These are phyloP conservation scores for Xerophyta viscosa DNA, from an alignment of 106 monocot species.

Conservation along the genomic window DNA sequence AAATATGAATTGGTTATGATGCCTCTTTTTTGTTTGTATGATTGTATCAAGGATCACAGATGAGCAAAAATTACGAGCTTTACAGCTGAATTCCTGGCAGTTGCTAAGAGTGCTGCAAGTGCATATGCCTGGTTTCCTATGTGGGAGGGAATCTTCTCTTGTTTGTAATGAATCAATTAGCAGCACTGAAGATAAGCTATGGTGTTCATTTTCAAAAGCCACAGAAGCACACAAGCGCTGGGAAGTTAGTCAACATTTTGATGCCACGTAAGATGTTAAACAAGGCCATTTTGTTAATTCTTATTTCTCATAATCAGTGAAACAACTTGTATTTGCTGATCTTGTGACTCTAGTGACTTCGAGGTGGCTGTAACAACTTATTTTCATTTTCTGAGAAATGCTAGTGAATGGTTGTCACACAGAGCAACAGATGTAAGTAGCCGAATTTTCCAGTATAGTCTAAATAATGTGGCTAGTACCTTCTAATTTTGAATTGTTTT, in stretches of 20 bases:
- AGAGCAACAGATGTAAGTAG: slow-evolving; percentile 73
- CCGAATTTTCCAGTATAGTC: slow-evolving; percentile 1
- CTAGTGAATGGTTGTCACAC: slow-evolving; percentile 79
- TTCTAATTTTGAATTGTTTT: no score
- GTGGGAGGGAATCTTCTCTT: slow-evolving; percentile 16
- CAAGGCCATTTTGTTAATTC: no score
- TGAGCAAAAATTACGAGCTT: slow-evolving; percentile 61
- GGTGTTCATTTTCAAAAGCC: slow-evolving; percentile 49
- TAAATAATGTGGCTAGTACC: no score
- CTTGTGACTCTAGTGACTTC: slow-evolving; percentile 18
- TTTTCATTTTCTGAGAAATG: slow-evolving; percentile 53
- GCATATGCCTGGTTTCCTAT: slow-evolving; percentile 54
- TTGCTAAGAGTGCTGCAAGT: slow-evolving; percentile 65
- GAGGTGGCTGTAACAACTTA: slow-evolving; percentile 32
- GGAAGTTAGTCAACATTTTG: slow-evolving; percentile 18
- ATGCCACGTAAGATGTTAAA: slow-evolving; percentile 30
- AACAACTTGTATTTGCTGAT: slow-evolving; percentile 31
- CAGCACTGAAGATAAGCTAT: slow-evolving; percentile 21
- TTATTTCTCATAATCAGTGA: not conserved
- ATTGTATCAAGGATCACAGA: slow-evolving; percentile 41
- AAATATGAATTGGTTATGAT: no score
- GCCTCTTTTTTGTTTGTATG: no score
- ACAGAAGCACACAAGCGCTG: slow-evolving; percentile 33
- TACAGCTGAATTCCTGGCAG: slow-evolving; percentile 94
- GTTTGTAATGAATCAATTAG: slow-evolving; percentile 12